phyloP scores from a whole-genome alignment of 352 stramenopile species.

The Phytophthora foliorum region DNA sequence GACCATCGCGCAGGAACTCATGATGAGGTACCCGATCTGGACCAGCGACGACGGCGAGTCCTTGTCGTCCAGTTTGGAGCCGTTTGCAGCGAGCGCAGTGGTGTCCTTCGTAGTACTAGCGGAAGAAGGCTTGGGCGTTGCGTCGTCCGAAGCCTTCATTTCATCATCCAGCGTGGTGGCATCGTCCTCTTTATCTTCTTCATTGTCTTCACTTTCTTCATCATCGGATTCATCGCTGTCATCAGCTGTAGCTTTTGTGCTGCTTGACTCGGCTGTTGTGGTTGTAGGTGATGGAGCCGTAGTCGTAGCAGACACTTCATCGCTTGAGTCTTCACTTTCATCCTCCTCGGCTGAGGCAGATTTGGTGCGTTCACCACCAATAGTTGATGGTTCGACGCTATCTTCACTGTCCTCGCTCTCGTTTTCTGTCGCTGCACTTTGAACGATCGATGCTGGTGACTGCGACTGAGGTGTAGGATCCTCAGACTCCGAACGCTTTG shows the following conservation, averaged over 20 bases:
- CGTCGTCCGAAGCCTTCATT: constrained; percentile 26
- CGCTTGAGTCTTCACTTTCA: constrained; percentile 30
- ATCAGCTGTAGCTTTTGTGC: constrained; percentile 16
- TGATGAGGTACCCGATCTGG: constrained; percentile 70
- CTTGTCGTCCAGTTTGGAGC: constrained; percentile 30
- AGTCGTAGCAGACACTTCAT: constrained; percentile 11
- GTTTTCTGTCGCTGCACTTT: constrained; percentile 16
- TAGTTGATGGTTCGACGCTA: constrained; percentile 4
- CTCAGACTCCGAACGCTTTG: constrained; percentile 8
- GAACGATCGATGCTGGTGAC: constrained; percentile 2
- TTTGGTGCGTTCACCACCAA: constrained; percentile 11
- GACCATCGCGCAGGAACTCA: constrained; percentile 69
- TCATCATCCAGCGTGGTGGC: constrained; percentile 40
- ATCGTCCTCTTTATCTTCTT: constrained; percentile 32
- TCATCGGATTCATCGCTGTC: constrained; percentile 5
- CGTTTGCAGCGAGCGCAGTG: constrained; percentile 36
- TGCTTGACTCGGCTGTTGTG: constrained; percentile 10
- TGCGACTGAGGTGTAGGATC: constrained; percentile 2
- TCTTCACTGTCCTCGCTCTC: constrained; percentile 34
- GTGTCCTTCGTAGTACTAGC: constrained; percentile 4
- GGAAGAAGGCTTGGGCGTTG: constrained; percentile 13
- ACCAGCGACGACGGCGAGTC: constrained; percentile 50
- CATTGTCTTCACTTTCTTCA: constrained; percentile 26
- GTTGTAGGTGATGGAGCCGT: constrained; percentile 1
- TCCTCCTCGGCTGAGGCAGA: constrained; percentile 13